Evolutionary conservation across 1,284 basidiomycete species (phyloP).

Genomic region (Moesziomyces sp.): DNA sequence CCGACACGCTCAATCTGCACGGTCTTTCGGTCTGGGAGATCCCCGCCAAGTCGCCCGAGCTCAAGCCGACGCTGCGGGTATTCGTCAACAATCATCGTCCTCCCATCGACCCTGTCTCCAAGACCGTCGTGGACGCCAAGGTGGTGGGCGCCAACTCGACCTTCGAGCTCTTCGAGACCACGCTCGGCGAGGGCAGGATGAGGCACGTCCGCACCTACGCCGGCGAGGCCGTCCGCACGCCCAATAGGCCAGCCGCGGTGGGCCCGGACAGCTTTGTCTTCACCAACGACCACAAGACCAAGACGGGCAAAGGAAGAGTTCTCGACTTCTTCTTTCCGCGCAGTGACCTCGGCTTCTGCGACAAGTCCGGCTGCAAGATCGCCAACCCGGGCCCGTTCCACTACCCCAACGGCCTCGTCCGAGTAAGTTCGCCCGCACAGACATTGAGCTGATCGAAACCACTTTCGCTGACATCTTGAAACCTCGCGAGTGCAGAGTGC

Average conservation of each 20-base stretch:
- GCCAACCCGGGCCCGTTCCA: conserved; percentile 29
- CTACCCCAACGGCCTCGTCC: conserved; percentile 53
- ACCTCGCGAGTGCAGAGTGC: not conserved
- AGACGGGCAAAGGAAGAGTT: conserved; percentile 25
- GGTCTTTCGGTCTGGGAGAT: conserved; percentile 75
- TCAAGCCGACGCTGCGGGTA: conserved; percentile 49
- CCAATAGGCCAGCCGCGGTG: conserved; percentile 76
- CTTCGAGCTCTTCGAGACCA: conserved; percentile 77
- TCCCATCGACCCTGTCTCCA: conserved; percentile 34
- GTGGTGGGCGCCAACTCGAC: conserved; percentile 77
- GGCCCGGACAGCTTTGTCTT: conserved; percentile 59
- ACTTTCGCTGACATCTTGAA: too few relatives aligned
- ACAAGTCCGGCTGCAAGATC: conserved; percentile 53
- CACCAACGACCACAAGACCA: conserved; percentile 57
- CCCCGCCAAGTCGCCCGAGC: conserved; percentile 24
- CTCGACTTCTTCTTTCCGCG: conserved; percentile 38
- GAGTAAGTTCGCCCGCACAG: not conserved
- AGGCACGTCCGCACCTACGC: conserved; percentile 74
- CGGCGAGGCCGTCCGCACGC: conserved; percentile 74
- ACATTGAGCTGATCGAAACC: too few relatives aligned
- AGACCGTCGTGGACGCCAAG: conserved; percentile 30
- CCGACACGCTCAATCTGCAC: conserved; percentile 72
- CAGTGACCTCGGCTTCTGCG: conserved; percentile 52
- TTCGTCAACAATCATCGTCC: conserved; percentile 60
- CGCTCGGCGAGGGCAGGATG: conserved; percentile 70